Evolutionary conservation across 345 rosid species (phyloP), one percentile per base, ranked within the genome.

Genomic region (Arabis alpina): DNA sequence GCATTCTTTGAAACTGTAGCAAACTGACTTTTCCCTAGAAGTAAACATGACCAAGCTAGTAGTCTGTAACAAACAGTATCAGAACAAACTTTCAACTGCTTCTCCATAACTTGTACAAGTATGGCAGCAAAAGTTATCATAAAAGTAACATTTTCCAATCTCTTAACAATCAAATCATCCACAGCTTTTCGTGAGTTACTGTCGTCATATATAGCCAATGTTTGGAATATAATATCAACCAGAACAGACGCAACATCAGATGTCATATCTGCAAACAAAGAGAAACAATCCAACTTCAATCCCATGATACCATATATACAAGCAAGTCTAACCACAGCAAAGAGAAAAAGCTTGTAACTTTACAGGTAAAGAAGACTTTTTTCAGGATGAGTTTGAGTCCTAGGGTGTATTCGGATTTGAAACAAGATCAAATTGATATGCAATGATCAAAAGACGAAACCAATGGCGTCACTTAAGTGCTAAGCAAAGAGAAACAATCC

Each of bases 71-170:
- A 84, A 51, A 90, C 88, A 1, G 82, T 81, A 60, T 73, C 82
- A 12, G 91, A 81, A 25, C 83, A 83, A 55, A 71, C 71, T 77
- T 88, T 91, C 23, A 68, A 73, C 73, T 85, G 90, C 84, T 76
- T 94, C 49, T 94, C 99, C 96, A 88, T 89, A 53, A 75, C 73
- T 82, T 89, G 96, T 56, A 94, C 96, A 77, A 94, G 92, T 6
- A 80, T 77, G 8, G 89, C 89, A 0, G 95, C 99, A 81, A 89
- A 94, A 48, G 70, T 74, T 82, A 86, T 91, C 96, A 91, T 94
- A 76, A 94, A 94, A 4, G 72, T 53, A 52, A 80, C 77, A 72
- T 84, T 86, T 23, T 70, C 73, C 41, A 94, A 74, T 53, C 75
- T 72, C 62, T 83, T 91, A 39, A 76, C 81, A 75, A 91, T 83